A percentile compares a stretch with the other conserved stretches of the same genome.
phyloP scores from a whole-genome alignment of 2,329 filamentous ascomycete species.

The Xylaria multiplex region DNA sequence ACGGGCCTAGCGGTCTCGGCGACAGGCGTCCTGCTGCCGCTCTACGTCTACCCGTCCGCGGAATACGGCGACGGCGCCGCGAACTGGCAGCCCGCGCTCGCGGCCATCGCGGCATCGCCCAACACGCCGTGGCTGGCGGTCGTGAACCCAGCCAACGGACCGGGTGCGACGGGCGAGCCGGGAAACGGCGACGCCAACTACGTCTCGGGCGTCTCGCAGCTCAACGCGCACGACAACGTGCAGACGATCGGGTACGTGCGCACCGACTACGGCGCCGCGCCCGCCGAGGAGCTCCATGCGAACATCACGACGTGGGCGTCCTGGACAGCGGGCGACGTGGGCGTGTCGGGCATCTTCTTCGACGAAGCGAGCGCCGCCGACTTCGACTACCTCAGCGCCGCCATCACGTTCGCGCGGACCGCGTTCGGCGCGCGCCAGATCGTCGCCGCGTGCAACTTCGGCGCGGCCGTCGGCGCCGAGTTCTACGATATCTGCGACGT shows the following conservation, averaged over 20 bases:
- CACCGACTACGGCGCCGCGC: conserved; percentile 49
- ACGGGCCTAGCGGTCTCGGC: conserved; percentile 12
- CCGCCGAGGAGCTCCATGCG: conserved; percentile 47
- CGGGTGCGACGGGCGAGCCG: conserved; percentile 47
- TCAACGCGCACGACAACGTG: conserved; percentile 53
- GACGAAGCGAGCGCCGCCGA: conserved; percentile 48
- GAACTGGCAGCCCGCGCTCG: conserved; percentile 29
- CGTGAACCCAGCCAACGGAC: conserved; percentile 48
- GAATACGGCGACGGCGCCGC: conserved; percentile 23
- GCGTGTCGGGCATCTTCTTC: conserved; percentile 53
- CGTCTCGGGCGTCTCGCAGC: conserved; percentile 48
- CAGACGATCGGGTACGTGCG: conserved; percentile 55
- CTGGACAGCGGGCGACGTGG: conserved; percentile 33
- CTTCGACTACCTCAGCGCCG: conserved; percentile 37
- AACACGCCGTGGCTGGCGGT: conserved; percentile 37
- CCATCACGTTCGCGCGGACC: conserved; percentile 18
- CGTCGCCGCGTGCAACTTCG: conserved; percentile 30
- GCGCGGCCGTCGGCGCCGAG: conserved; percentile 5
- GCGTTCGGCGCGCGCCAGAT: conserved; percentile 29
- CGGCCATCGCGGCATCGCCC: conserved; percentile 14
- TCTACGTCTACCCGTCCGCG: conserved; percentile 30
- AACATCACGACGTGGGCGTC: conserved; percentile 51
- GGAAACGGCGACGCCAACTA: conserved; percentile 47
- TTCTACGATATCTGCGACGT: conserved; percentile 33
- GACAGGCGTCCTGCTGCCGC: conserved; percentile 32